Evolutionary conservation across 768 basidiomycete genomes (phyloP), one percentile per base, ranked within the genome.

Genomic region (Lactifluus piperatus): DNA sequence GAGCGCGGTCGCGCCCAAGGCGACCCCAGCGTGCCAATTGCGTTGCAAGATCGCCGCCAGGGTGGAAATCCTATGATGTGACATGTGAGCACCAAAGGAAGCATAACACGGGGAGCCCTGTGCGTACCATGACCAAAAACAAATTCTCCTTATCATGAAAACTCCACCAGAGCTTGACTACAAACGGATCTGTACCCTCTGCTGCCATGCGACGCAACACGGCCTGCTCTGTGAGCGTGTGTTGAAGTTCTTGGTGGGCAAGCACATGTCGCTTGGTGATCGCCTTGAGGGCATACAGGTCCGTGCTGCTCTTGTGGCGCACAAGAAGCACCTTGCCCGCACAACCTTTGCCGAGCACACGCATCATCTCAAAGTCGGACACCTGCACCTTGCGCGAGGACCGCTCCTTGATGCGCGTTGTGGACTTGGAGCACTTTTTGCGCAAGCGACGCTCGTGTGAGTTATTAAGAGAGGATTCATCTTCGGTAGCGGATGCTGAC

Each of bases 101-200:
- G 29, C 14, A 16, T 14, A n/a, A n/a, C 4, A 10, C 13, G 22
- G 58, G 62, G 54, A 13, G 66, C 63, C 62, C 64, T 4, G 27
- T 16, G 76, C 74, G 66, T 61, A 88, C 89, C 88, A 99, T 94
- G 45, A 97, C 92, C 68, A 99, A 81, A 74, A 94, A 98, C 62
- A 98, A 74, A 69, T 97, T 95, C 71, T 97, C 93, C 74, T 90
- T 89, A 74, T 98, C 94, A 72, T 97, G 94, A 76, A 98, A 99
- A 72, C 89, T 89, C 88, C 91, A 94, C 84, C 92, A 91, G 18
- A 99, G 81, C 71, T 88, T 91, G 61, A 97, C 92, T 53, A 98
- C 90, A 71, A 98, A 99, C 11, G 93, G 93, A 70, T 97, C 93
- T 66, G 81, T 80, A 58, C 84, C 81, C 66, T 88, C 84, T 4